A percentile compares a stretch with the other conserved stretches of the same genome.
These are phyloP conservation scores for Yamadazyma kitorensis DNA, from an alignment of 805 yeast species.

Conservation along the genomic window DNA sequence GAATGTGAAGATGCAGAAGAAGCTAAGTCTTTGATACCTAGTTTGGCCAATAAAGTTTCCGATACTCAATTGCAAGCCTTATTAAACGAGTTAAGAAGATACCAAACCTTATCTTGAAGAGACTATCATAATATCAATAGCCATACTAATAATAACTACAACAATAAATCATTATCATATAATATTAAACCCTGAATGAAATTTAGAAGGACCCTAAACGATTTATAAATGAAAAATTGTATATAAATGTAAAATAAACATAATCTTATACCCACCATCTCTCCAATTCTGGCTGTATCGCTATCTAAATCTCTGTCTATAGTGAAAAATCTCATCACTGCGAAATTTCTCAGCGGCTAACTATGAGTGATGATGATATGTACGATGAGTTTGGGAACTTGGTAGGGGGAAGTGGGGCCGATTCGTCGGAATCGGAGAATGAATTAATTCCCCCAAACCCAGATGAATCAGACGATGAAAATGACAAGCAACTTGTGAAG, in stretches of 20 bases:
- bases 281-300: no score
- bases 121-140: no score
- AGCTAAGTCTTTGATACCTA: slow-evolving; percentile 91
- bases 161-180: no score
- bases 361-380: slow-evolving; percentile 62
- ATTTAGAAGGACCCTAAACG: no score
- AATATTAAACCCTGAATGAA: no score
- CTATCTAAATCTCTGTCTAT: no score
- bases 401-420: no score
- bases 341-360: background rate
- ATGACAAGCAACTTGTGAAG: background rate
- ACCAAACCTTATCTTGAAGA: slow-evolving; percentile 38
- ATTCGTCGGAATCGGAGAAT: slow-evolving; percentile 40
- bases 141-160: no score
- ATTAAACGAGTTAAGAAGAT: slow-evolving; percentile 77
- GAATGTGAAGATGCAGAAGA: slow-evolving; percentile 97
- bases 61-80: slow-evolving; percentile 86
- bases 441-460: slow-evolving; percentile 7
- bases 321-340: background rate
- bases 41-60: slow-evolving; percentile 74
- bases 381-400: slow-evolving; percentile 83
- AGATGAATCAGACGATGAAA: slow-evolving; percentile 5
- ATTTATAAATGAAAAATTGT: no score
- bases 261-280: no score
- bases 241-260: no score